Evolutionary conservation across 2,329 filamentous ascomycete genomes (phyloP), one percentile per base, ranked within the genome.

Genomic region (Ramichloridium luteum): DNA sequence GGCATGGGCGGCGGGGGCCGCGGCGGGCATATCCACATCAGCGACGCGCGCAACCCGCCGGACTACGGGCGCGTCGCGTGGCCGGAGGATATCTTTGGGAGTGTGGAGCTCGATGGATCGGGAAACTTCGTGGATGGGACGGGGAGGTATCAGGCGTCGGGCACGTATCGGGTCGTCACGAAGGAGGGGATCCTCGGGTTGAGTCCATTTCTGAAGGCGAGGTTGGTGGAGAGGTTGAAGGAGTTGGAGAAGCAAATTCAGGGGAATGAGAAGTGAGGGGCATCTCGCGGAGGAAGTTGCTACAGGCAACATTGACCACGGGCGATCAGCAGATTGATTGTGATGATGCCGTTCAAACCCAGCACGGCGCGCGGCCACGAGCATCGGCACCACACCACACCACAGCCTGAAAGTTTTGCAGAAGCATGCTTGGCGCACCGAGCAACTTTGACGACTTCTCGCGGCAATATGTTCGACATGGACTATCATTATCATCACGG

Each of bases 21-120:
- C 40, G 72, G 72, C 13, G 73, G 73, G 2, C 75, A 66, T 57
- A 69, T 77, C 25, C 73, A 77, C 47, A 61, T 77, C n/a, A 73
- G 66, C 22, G 73, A 77, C 45, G 52, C 54, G 46, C 57, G 73
- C 37, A 65, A 69, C 38, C 70, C 72, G 20, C 72, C 73, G 3
- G 73, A 77, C 37, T 77, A 64, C 52, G 73, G 73, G 1, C 51
- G 73, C n/a, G 74, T 76, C 39, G 68, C 73, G 31, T 74, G 67
- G 66, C 72, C 73, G 0, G 73, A 77, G 48, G 73, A 77, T 53
- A 77, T 77, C 30, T 71, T 77, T 47, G 73, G 73, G 10, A 76
- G 71, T 43, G 48, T 77, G 14, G 72, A 77, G 51, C 67, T 77
- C 4, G 71, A 76, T 53, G 61, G 60, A 0, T 41, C 62, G 12